These are phyloP conservation scores for Beauveria caledonica DNA, from an alignment of 2,329 filamentous ascomycete species.

Conservation along the genomic window DNA sequence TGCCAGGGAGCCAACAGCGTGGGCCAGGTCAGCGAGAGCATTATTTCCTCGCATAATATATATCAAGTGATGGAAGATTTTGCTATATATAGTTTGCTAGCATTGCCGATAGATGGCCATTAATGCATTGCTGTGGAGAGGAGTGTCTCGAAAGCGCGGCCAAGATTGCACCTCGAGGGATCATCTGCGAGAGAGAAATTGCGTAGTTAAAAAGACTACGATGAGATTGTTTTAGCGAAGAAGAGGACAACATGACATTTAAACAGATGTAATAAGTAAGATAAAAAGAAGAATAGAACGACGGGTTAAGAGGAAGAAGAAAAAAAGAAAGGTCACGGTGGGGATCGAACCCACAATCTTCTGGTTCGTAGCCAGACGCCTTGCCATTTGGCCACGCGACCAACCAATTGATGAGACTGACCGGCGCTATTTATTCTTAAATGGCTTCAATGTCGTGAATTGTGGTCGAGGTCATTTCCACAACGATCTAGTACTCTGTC, in stretches of 20 bases:
- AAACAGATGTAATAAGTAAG: background rate
- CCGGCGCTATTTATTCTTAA: background rate
- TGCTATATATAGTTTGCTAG: background rate
- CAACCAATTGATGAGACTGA: background rate
- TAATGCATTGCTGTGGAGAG: slow-evolving; percentile 11
- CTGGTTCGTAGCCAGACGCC: slow-evolving; percentile 12
- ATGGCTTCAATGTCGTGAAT: too few species aligned
- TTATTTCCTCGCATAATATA: background rate
- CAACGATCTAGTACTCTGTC: too few species aligned
- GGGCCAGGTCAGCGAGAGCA: background rate
- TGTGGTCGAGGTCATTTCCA: too few species aligned
- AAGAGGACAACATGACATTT: background rate
- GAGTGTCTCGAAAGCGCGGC: background rate
- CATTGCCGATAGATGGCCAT: background rate
- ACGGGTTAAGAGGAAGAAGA: too few species aligned
- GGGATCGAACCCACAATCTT: slow-evolving; percentile 13
- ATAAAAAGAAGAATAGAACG: background rate
- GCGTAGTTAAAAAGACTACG: background rate
- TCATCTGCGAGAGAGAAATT: too few species aligned
- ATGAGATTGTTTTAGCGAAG: background rate
- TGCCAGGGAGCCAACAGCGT: too few species aligned
- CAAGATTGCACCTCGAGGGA: background rate
- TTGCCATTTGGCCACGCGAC: slow-evolving; percentile 13
- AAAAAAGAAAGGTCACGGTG: slow-evolving; percentile 11
- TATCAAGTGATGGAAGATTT: background rate